Percentiles rank a stretch among this genome's conserved stretches.
phyloP scores from a whole-genome alignment of 169 alveolate species.

The Plasmodium gonderi region DNA sequence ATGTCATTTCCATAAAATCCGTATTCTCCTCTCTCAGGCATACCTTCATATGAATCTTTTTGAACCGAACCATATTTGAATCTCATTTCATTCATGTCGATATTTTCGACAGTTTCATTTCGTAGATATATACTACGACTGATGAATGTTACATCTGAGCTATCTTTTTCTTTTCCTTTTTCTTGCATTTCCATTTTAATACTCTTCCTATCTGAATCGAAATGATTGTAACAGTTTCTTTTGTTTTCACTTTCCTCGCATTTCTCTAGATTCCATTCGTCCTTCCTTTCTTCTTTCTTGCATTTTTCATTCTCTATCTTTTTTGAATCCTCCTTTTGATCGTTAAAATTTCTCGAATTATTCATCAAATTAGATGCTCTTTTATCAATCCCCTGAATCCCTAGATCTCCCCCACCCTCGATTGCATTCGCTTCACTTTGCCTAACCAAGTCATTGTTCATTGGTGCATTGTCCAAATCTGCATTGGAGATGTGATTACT shows the following conservation, averaged over 20 bases:
- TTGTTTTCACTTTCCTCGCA: not conserved
- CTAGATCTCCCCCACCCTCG: too few species aligned
- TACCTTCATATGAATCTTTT: not conserved
- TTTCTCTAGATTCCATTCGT: not conserved
- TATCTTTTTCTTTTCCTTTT: conserved; percentile 4
- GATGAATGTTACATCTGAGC: conserved; percentile 20
- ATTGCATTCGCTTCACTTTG: not conserved
- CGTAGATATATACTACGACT: conserved; percentile 62
- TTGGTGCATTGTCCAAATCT: too few species aligned
- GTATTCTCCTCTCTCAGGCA: not conserved
- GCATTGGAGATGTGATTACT: too few species aligned
- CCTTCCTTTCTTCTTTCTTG: not conserved
- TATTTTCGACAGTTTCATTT: conserved; percentile 54
- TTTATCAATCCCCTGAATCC: not conserved
- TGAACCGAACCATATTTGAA: not conserved
- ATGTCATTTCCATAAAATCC: not conserved
- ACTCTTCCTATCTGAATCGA: not conserved
- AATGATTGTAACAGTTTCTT: not conserved
- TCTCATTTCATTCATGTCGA: conserved; percentile 16
- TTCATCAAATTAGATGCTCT: not conserved
- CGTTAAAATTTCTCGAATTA: not conserved
- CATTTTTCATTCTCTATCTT: not conserved
- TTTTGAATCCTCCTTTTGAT: not conserved
- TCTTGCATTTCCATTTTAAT: not conserved
- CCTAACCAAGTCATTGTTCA: not conserved